A percentile compares a stretch with the other conserved stretches of the same genome.
Conservation (phyloP, 768 basidiomycete genomes). For the Rhodotorula sphaerocarpa region DNA sequence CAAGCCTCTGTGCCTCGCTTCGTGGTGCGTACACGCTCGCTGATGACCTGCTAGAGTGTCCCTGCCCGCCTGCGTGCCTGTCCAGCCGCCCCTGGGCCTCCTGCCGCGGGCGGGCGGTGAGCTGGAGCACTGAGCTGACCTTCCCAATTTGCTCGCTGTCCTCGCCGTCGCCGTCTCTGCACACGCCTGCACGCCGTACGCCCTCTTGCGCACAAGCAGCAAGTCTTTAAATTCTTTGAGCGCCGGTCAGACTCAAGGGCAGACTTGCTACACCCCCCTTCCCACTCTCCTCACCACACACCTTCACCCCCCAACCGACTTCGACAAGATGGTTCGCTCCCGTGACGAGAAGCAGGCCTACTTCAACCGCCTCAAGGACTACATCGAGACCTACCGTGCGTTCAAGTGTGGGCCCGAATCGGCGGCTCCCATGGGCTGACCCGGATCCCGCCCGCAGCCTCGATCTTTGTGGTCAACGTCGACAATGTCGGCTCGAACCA, state of each 20-base stretch:
- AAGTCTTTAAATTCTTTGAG: slow-evolving; percentile 38
- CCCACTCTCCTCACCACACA: slow-evolving; percentile 6
- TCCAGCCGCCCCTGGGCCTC: too few relatives aligned
- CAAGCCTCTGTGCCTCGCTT: neutral
- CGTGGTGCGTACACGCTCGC: neutral
- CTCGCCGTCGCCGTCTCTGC: too few relatives aligned
- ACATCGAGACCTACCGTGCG: slow-evolving; percentile 80
- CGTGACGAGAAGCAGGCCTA: slow-evolving; percentile 36
- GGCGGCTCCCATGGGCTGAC: neutral
- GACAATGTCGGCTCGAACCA: slow-evolving; percentile 99
- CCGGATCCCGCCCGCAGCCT: slow-evolving; percentile 51
- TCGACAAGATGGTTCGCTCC: slow-evolving; percentile 34
- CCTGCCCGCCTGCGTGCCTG: neutral
- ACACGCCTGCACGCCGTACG: too few relatives aligned
- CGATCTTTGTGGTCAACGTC: slow-evolving; percentile 97
- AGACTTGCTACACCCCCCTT: slow-evolving; percentile 25
- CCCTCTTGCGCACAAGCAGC: neutral
- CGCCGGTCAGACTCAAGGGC: slow-evolving; percentile 32
- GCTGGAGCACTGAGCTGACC: too few relatives aligned
- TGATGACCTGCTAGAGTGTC: too few relatives aligned
- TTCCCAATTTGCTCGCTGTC: too few relatives aligned
- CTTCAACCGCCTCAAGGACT: slow-evolving; percentile 85
- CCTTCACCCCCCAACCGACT: neutral
- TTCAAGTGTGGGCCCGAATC: too few relatives aligned
- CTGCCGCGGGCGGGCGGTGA: too few relatives aligned